Conservation (phyloP, 2,329 filamentous ascomycete genomes). For the Dactylellina parvicollis region DNA sequence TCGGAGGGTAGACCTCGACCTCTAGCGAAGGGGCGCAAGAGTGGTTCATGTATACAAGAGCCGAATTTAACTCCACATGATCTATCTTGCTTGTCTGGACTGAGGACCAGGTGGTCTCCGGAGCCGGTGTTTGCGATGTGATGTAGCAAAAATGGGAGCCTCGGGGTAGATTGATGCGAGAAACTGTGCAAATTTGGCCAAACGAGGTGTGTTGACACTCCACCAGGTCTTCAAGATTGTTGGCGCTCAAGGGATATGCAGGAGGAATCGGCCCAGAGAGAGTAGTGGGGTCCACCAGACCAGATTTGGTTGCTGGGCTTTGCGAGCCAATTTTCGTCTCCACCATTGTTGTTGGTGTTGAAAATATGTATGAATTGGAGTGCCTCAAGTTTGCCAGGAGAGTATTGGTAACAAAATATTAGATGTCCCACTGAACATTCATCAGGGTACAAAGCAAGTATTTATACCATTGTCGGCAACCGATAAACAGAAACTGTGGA, state of each 20-base stretch:
- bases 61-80: slow-evolving; percentile 73
- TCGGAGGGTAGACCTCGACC: slow-evolving; percentile 66
- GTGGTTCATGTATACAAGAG: slow-evolving; percentile 75
- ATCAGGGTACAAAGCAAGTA: too few species aligned
- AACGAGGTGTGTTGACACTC: background rate
- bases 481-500: too few species aligned
- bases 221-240: slow-evolving; percentile 3
- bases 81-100: slow-evolving; percentile 69
- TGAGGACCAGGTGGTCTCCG: slow-evolving; percentile 70
- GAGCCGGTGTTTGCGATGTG: background rate
- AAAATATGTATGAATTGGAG: too few species aligned
- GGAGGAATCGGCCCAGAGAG: slow-evolving; percentile 13
- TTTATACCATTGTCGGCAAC: too few species aligned
- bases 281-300: slow-evolving; percentile 18
- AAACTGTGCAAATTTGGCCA: slow-evolving; percentile 1
- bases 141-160: slow-evolving; percentile 23
- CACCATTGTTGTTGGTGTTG: background rate
- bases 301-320: background rate
- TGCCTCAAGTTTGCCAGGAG: too few species aligned
- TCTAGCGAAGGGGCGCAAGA: slow-evolving; percentile 73
- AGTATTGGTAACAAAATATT: too few species aligned
- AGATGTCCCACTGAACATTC: too few species aligned
- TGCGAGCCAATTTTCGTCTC: background rate
- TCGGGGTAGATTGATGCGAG: background rate
- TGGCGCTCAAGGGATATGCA: background rate